Percentiles rank a stretch among this genome's conserved stretches.
phyloP scores from a whole-genome alignment of 2,329 filamentous ascomycete genomes.

The Neophaeococcomyces mojaviensis region DNA sequence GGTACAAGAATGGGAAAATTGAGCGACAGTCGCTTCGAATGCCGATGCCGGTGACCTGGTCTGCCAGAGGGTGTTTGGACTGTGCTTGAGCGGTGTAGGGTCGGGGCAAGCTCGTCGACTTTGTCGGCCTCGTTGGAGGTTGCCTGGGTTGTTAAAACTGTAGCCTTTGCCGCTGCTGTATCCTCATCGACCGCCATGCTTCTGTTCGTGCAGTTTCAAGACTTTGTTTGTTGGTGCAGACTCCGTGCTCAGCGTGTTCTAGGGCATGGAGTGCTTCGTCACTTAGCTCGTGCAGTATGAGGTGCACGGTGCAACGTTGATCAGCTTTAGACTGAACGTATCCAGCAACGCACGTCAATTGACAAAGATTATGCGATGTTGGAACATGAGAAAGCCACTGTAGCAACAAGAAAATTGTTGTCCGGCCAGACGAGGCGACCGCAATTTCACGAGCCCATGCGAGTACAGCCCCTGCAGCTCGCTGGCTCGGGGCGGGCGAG shows the following conservation, averaged over 20 bases:
- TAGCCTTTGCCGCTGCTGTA: not conserved
- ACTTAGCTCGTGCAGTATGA: too few relatives aligned
- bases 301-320: too few relatives aligned
- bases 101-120: not conserved
- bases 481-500: too few relatives aligned
- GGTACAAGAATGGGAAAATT: slow-evolving; percentile 41
- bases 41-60: slow-evolving; percentile 22
- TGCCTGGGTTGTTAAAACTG: not conserved
- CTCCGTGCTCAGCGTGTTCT: too few relatives aligned
- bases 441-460: slow-evolving; percentile 3
- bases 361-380: not conserved
- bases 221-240: not conserved
- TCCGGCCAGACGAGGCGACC: not conserved
- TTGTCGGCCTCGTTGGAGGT: not conserved
- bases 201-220: not conserved
- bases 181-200: not conserved
- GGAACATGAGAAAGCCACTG: not conserved
- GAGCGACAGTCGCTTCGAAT: slow-evolving; percentile 39
- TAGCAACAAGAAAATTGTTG: not conserved
- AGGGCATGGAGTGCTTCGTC: too few relatives aligned
- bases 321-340: not conserved
- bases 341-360: not conserved
- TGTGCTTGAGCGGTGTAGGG: slow-evolving; percentile 8
- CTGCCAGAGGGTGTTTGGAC: slow-evolving; percentile 14
- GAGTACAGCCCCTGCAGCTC: not conserved